Conservation (phyloP, 1,139 yeast species). For the Saccharomyces hybrid region DNA sequence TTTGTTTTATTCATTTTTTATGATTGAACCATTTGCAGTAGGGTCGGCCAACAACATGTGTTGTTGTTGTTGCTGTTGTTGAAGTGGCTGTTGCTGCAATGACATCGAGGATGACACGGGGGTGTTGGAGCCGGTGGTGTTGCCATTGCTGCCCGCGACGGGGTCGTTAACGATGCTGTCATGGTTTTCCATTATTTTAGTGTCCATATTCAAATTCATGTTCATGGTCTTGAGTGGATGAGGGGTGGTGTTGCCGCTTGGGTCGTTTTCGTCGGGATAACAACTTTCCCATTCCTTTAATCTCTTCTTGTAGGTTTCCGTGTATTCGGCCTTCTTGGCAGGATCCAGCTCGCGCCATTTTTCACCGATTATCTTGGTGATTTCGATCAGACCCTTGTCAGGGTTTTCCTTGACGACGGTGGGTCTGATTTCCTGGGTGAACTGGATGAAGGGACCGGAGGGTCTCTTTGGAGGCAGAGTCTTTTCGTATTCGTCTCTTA, state of each 20-base stretch:
- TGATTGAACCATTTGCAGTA: not conserved
- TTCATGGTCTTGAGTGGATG: not conserved
- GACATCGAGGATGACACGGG: not conserved
- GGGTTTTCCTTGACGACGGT: slow-evolving; percentile 29
- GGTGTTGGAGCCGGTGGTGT: not conserved
- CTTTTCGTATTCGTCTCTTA: slow-evolving; percentile 32
- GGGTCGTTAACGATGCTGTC: not conserved
- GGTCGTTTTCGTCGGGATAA: slow-evolving; percentile 24
- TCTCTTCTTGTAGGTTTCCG: slow-evolving; percentile 31
- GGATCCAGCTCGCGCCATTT: slow-evolving; percentile 31
- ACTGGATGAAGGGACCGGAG: slow-evolving; percentile 33
- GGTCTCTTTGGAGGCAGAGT: slow-evolving; percentile 34
- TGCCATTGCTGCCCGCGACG: slow-evolving; percentile 2
- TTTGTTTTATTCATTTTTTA: not conserved
- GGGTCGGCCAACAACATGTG: not conserved
- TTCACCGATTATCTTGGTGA: slow-evolving; percentile 32
- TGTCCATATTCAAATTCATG: not conserved
- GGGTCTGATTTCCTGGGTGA: slow-evolving; percentile 31
- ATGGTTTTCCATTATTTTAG: not conserved
- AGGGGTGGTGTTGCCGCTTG: not conserved
- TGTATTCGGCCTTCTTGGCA: slow-evolving; percentile 29
- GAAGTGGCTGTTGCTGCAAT: not conserved
- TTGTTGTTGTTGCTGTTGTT: not conserved
- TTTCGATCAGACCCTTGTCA: slow-evolving; percentile 31
- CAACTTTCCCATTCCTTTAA: slow-evolving; percentile 34